phyloP scores from a whole-genome alignment of 169 alveolate genomes.

The Plasmodium yoelii region DNA sequence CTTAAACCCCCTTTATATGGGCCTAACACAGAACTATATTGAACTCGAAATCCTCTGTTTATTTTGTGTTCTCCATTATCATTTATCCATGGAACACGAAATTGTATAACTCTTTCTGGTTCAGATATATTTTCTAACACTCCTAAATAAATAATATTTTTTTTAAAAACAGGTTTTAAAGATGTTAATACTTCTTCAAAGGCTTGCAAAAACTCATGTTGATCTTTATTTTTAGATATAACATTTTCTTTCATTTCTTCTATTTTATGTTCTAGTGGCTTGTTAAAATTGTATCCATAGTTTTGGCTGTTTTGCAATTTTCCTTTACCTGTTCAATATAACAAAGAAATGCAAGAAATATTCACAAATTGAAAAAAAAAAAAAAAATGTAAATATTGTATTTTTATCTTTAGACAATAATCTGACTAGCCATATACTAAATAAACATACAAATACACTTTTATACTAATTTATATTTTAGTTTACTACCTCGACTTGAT shows the following conservation, averaged over 20 bases:
- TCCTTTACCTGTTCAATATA: constrained; percentile 19
- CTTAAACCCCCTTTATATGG: constrained; percentile 93
- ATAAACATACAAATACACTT: no score
- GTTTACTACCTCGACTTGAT: background rate
- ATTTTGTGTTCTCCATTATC: constrained; percentile 85
- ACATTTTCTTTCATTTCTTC: constrained; percentile 40
- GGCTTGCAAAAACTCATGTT: constrained; percentile 71
- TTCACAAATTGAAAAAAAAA: no score
- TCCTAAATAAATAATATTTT: constrained; percentile 80
- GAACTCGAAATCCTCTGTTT: constrained; percentile 89
- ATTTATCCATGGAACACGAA: constrained; percentile 87
- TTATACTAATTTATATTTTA: background rate
- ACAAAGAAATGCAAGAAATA: background rate
- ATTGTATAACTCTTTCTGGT: constrained; percentile 85
- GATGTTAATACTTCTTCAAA: constrained; percentile 79
- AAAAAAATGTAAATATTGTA: no score
- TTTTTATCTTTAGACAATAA: no score
- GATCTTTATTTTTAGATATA: constrained; percentile 21
- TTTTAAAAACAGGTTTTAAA: constrained; percentile 77
- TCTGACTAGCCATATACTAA: no score
- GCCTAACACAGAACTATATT: constrained; percentile 88
- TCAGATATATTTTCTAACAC: constrained; percentile 83
- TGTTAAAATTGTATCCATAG: constrained; percentile 41
- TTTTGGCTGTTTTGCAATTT: constrained; percentile 11
- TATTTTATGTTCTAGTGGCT: constrained; percentile 29